A percentile compares a stretch with the other conserved stretches of the same genome.
Evolutionary conservation across 352 stramenopile species (phyloP).

Genomic region (Phytophthora sp.): DNA sequence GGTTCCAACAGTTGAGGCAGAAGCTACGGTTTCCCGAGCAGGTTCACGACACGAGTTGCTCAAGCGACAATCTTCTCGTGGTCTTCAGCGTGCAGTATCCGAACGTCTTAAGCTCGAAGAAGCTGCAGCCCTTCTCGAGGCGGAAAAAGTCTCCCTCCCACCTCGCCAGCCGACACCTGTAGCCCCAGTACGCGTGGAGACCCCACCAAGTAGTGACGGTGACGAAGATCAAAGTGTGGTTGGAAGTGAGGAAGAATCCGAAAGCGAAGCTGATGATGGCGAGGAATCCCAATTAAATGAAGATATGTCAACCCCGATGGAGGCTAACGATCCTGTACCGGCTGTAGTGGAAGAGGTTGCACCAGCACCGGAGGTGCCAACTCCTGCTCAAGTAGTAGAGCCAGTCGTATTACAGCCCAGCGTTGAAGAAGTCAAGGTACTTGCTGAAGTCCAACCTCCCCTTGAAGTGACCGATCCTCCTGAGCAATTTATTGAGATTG

Average conservation of each 20-base stretch:
- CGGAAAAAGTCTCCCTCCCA: not conserved
- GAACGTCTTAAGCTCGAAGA: constrained; percentile 19
- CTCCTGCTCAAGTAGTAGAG: constrained; percentile 5
- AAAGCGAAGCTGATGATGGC: not conserved
- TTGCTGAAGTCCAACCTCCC: not conserved
- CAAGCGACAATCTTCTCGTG: constrained; percentile 11
- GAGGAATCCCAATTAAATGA: not conserved
- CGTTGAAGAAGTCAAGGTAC: not conserved
- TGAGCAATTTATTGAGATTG: not conserved
- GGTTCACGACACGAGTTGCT: constrained; percentile 7
- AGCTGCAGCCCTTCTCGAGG: constrained; percentile 4
- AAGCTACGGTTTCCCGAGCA: not conserved
- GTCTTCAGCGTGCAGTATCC: constrained; percentile 12
- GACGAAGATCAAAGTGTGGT: not conserved
- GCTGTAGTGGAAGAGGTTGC: constrained; percentile 6
- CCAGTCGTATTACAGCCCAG: not conserved
- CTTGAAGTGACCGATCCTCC: not conserved
- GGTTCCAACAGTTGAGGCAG: constrained; percentile 18
- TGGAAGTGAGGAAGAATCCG: not conserved
- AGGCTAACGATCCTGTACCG: not conserved
- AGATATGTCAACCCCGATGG: constrained; percentile 2
- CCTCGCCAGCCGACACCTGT: constrained; percentile 5
- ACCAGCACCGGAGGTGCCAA: not conserved
- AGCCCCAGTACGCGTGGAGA: constrained; percentile 1
- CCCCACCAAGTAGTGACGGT: not conserved